Evolutionary conservation across 1,284 basidiomycete species (phyloP), one percentile per base, ranked within the genome.

Genomic region (Chalciporus piperatoides): DNA sequence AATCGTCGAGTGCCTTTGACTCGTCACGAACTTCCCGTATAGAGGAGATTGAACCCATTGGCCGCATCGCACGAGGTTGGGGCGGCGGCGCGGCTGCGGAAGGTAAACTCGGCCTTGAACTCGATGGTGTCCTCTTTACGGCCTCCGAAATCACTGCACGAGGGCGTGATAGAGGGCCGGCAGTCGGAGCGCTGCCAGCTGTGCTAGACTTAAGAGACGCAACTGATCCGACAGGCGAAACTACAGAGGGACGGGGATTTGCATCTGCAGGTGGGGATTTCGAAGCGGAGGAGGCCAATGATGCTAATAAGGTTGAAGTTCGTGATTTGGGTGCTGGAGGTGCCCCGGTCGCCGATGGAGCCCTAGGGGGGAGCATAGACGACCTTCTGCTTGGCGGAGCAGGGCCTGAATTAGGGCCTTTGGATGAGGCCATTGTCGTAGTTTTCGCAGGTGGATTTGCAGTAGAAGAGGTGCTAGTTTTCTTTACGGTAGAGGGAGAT

Each of bases 11-110:
- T 14, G 66, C 74, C 57, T 78, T 78, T n/a, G 64, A 71, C 56
- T 82, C 81, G 56, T 81, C 83, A 55, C 77, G 79, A 10, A 84
- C 71, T 58, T 87, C 87, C 52, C 73, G 78, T 51, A 89, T 81
- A 4, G 86, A 86, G 11, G 84, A 77, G 43, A 89, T 80, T 3
- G 86, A 88, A 12, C 74, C 70, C 23, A 77, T 59, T 19, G 77
- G 67, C 30, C 79, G 74, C 39, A 74, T 62, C 21, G 73, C 56
- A 47, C 71, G 73, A 27, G 68, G 48, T 41, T 68, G 58, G 5
- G 61, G 53, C 17, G 64, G 53, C 23, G 64, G 53, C 14, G 52
- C 56, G 24, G 60, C 24, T 36, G 52, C 42, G n/a, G 66, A 48
- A 41, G 56, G 59, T 9, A 76, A 49, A 58, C 69, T 76, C 49